phyloP scores from a whole-genome alignment of 805 yeast genomes.

The Pichia cephalocereana region DNA sequence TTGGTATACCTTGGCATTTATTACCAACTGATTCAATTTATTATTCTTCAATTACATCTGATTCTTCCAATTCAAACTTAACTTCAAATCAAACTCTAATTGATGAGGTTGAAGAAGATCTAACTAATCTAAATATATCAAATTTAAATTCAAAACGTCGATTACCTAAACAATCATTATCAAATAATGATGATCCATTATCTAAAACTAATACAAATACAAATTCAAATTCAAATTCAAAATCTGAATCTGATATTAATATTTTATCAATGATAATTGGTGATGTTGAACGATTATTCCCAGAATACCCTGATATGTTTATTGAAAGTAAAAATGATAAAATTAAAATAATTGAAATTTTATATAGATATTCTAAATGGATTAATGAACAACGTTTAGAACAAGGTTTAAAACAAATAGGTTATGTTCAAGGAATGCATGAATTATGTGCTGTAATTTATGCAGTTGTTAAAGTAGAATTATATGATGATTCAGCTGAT shows the following conservation, averaged over 20 bases:
- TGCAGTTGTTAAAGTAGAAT: conserved; percentile 31
- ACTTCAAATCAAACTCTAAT: neutral
- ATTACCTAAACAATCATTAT: neutral
- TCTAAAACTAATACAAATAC: neutral
- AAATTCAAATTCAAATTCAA: neutral
- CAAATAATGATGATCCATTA: conserved; percentile 7
- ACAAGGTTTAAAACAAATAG: conserved; percentile 2
- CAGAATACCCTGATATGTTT: conserved; percentile 28
- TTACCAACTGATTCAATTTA: conserved; percentile 19
- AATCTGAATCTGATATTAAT: conserved; percentile 28
- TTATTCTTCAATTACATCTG: conserved; percentile 11
- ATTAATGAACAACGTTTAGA: conserved; percentile 16
- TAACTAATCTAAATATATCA: conserved; percentile 1
- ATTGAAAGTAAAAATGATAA: conserved; percentile 21
- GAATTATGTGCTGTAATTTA: conserved; percentile 43
- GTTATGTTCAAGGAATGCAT: conserved; percentile 45
- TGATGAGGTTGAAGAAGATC: conserved; percentile 3
- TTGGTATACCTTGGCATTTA: conserved; percentile 28
- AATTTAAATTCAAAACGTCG: conserved; percentile 4
- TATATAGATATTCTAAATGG: conserved; percentile 42
- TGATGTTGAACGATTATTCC: conserved; percentile 46
- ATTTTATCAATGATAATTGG: conserved; percentile 35
- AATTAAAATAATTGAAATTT: conserved; percentile 29
- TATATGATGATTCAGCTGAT: conserved; percentile 15
- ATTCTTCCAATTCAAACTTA: neutral